Conservation (phyloP, 805 yeast genomes). For the Wickerhamomyces pijperi region DNA sequence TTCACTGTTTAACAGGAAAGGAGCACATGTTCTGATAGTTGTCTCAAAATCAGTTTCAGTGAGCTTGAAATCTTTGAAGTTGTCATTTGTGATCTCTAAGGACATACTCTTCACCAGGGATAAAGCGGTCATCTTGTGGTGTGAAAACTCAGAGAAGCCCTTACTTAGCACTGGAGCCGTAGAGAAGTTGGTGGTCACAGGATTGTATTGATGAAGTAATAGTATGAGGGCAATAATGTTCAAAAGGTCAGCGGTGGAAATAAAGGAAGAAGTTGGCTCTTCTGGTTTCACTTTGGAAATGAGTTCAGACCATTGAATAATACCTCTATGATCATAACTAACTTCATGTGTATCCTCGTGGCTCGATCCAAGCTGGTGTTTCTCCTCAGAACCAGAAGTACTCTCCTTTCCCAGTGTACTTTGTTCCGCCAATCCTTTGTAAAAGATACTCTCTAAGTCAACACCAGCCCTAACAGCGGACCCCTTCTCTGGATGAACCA, state of each 20-base stretch:
- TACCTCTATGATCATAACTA: too few relatives aligned
- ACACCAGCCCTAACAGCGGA: too few relatives aligned
- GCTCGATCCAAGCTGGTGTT: too few relatives aligned
- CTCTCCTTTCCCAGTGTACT: too few relatives aligned
- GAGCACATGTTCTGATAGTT: slow-evolving; percentile 24
- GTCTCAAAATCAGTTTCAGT: slow-evolving; percentile 23
- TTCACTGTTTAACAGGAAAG: slow-evolving; percentile 31
- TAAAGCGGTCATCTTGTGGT: slow-evolving; percentile 33
- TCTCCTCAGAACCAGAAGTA: too few relatives aligned
- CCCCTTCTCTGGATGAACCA: too few relatives aligned
- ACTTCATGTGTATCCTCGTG: too few relatives aligned
- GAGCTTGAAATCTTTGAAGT: slow-evolving; percentile 14
- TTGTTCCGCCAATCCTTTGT: too few relatives aligned
- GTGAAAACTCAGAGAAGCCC: slow-evolving; percentile 23
- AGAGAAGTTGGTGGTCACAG: background rate
- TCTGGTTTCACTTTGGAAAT: too few relatives aligned
- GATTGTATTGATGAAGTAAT: background rate
- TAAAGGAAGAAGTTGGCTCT: too few relatives aligned
- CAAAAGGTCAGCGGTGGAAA: background rate
- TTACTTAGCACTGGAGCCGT: background rate
- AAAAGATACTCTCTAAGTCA: too few relatives aligned
- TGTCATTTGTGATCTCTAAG: slow-evolving; percentile 19
- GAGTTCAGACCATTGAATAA: background rate
- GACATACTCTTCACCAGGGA: slow-evolving; percentile 40
- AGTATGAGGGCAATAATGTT: background rate